phyloP scores from a whole-genome alignment of 1,284 basidiomycete species.

The Malassezia dermatis region DNA sequence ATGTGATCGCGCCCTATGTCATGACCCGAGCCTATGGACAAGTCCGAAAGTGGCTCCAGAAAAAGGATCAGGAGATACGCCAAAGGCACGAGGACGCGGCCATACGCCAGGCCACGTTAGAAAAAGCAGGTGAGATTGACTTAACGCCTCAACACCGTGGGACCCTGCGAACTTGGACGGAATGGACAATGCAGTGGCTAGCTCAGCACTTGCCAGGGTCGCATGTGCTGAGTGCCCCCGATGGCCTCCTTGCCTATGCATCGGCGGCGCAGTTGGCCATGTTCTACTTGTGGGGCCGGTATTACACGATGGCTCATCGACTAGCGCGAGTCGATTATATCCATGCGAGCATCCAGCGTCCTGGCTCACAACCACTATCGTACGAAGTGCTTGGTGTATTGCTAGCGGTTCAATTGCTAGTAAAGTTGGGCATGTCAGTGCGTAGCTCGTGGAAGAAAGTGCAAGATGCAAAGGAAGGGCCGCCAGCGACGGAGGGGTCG shows the following conservation, averaged over 20 bases:
- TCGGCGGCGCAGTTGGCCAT: constrained; percentile 46
- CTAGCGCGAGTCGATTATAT: constrained; percentile 39
- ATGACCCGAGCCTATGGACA: constrained; percentile 27
- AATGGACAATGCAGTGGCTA: constrained; percentile 16
- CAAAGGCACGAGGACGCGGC: constrained; percentile 19
- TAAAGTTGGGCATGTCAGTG: constrained; percentile 23
- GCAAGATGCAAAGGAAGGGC: constrained; percentile 21
- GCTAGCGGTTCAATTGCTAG: constrained; percentile 40
- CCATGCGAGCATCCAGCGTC: constrained; percentile 21
- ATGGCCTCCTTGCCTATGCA: constrained; percentile 27
- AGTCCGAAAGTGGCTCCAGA: constrained; percentile 14
- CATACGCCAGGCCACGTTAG: constrained; percentile 4
- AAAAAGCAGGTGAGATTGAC: not conserved
- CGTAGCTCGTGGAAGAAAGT: constrained; percentile 12
- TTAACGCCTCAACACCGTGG: not conserved
- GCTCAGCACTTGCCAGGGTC: constrained; percentile 32
- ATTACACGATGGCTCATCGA: constrained; percentile 47
- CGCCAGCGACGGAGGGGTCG: too few relatives aligned
- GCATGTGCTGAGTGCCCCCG: constrained; percentile 35
- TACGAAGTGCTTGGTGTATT: constrained; percentile 48
- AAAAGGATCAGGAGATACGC: not conserved
- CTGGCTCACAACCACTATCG: constrained; percentile 30
- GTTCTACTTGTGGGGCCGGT: constrained; percentile 48
- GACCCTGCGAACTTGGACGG: not conserved
- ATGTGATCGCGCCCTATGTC: constrained; percentile 40